phyloP scores from a whole-genome alignment of 2,329 filamentous ascomycete genomes.

The Botrytis porri region DNA sequence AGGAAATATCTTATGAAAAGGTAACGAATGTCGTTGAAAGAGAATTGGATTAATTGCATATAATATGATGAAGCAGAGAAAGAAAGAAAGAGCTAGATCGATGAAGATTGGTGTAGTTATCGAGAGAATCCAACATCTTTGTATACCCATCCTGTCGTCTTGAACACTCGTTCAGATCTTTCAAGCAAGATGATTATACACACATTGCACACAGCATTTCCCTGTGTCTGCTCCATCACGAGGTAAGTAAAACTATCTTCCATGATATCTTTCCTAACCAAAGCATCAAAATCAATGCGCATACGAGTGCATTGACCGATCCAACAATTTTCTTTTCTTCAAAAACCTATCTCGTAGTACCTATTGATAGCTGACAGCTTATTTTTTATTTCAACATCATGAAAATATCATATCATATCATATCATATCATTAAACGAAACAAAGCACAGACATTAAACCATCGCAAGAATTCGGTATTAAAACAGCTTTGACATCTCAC shows the following conservation, averaged over 20 bases:
- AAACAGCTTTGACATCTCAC: neutral
- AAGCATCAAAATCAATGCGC: neutral
- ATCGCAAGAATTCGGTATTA: neutral
- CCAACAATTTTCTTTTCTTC: neutral
- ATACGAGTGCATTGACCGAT: neutral
- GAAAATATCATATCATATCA: too few relatives aligned
- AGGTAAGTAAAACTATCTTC: neutral
- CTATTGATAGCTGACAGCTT: neutral
- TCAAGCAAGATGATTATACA: neutral
- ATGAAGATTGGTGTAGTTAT: neutral
- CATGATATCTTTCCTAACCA: neutral
- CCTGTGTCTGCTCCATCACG: neutral
- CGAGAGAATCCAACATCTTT: neutral
- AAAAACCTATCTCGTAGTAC: neutral
- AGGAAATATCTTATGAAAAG: neutral
- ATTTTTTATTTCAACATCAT: neutral
- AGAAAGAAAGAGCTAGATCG: neutral
- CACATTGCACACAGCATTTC: neutral
- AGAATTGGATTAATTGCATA: neutral
- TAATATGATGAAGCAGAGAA: neutral
- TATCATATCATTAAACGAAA: neutral
- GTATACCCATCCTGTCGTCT: neutral
- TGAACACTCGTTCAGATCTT: neutral
- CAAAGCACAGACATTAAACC: neutral
- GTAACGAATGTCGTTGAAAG: neutral